These are phyloP conservation scores for Cucurbita ficifolia DNA, from an alignment of 306 rosid genomes.

Conservation along the genomic window DNA sequence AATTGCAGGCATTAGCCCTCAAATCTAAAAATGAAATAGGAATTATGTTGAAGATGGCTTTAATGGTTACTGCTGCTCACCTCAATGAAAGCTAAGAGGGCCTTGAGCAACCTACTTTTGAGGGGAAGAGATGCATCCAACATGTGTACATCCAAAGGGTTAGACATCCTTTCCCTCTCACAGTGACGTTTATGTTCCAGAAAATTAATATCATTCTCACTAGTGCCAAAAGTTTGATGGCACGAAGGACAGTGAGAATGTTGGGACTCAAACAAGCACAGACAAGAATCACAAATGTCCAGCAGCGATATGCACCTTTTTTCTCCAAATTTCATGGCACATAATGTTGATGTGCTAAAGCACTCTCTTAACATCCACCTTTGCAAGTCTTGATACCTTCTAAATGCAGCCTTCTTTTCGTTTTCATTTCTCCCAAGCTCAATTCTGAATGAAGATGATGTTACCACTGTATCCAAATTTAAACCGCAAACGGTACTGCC, in stretches of 20 bases:
- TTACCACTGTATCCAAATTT: slow-evolving; percentile 36
- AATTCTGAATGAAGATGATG: slow-evolving; percentile 64
- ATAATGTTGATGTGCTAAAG: slow-evolving; percentile 39
- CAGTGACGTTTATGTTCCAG: slow-evolving; percentile 57
- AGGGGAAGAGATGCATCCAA: slow-evolving; percentile 57
- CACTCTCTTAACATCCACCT: slow-evolving; percentile 90
- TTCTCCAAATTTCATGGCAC: slow-evolving; percentile 58
- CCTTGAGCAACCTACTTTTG: slow-evolving; percentile 63
- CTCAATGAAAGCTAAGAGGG: slow-evolving; percentile 59
- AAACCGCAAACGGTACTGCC: slow-evolving; percentile 47
- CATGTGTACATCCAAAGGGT: slow-evolving; percentile 19
- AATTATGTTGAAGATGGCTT: not conserved
- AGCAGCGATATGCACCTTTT: slow-evolving; percentile 57
- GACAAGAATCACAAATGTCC: slow-evolving; percentile 58
- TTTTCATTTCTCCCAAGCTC: slow-evolving; percentile 65
- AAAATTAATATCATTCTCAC: slow-evolving; percentile 30
- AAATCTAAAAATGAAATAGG: not conserved
- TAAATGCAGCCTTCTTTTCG: slow-evolving; percentile 63
- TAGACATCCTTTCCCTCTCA: slow-evolving; percentile 29
- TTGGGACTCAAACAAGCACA: slow-evolving; percentile 43
- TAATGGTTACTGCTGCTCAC: slow-evolving; percentile 20
- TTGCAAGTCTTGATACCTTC: slow-evolving; percentile 76
- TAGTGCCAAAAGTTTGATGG: slow-evolving; percentile 40
- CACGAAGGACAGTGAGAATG: slow-evolving; percentile 72
- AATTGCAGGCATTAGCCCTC: not conserved